Percentiles rank a stretch among this genome's conserved stretches.
Evolutionary conservation across 768 basidiomycete species (phyloP).

Genomic region (Hydnomerulius pinastri): DNA sequence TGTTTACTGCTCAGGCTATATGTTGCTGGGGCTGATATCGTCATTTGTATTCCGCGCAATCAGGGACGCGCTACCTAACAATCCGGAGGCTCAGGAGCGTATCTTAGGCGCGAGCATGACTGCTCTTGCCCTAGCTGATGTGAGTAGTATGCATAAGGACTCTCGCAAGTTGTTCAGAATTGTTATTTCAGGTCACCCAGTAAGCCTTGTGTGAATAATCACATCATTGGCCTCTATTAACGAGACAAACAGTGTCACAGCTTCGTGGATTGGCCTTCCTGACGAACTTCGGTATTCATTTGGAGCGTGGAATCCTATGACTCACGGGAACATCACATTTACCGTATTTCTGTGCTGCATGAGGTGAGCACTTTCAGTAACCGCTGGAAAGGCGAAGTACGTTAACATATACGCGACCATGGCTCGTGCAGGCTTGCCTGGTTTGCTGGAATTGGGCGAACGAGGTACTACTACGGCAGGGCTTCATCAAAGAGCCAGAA

Average conservation of each 20-base stretch:
- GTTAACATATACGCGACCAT: conserved; percentile 7
- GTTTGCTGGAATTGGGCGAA: conserved; percentile 54
- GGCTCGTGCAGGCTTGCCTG: conserved; percentile 46
- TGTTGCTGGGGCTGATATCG: conserved; percentile 64
- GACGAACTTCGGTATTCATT: conserved; percentile 50
- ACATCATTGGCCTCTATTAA: neutral
- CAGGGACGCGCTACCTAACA: conserved; percentile 55
- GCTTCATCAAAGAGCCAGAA: conserved; percentile 12
- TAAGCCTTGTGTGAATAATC: conserved; percentile 33
- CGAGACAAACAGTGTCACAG: conserved; percentile 48
- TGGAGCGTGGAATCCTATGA: conserved; percentile 66
- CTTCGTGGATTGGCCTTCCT: conserved; percentile 61
- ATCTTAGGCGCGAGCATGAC: conserved; percentile 63
- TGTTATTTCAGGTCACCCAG: conserved; percentile 58
- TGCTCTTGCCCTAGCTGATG: conserved; percentile 71
- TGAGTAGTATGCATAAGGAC: conserved; percentile 35
- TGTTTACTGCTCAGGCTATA: conserved; percentile 47
- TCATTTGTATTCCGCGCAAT: conserved; percentile 68
- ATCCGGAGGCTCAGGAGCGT: conserved; percentile 65
- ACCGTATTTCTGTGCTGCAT: conserved; percentile 55
- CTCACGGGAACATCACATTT: conserved; percentile 76
- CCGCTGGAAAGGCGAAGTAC: no score
- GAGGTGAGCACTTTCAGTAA: conserved; percentile 42
- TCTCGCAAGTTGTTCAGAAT: conserved; percentile 2
- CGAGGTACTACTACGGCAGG: conserved; percentile 42